Conservation (phyloP, 1,284 basidiomycete species). For the Naganishia cerealis region DNA sequence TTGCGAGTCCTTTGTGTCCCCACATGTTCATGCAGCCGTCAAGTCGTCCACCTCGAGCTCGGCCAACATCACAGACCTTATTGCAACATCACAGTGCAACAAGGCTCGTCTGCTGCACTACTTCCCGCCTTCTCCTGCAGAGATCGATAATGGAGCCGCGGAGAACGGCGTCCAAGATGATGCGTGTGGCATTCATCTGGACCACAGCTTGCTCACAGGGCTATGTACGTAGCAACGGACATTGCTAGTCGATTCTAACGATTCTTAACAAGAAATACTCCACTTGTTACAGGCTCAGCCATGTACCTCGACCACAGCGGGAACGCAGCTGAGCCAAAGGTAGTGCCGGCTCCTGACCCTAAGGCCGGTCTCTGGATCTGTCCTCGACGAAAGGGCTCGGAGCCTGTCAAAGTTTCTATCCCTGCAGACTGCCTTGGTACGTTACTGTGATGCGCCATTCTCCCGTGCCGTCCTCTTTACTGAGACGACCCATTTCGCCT, state of each 20-base stretch:
- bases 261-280: background rate
- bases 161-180: constrained; percentile 63
- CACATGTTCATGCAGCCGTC: constrained; percentile 10
- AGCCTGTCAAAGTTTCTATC: constrained; percentile 75
- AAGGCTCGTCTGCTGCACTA: constrained; percentile 84
- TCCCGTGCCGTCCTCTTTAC: background rate
- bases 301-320: constrained; percentile 66
- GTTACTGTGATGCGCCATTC: constrained; percentile 7
- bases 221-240: constrained; percentile 60
- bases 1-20: constrained; percentile 72
- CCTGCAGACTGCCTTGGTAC: constrained; percentile 59
- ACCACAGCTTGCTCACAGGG: constrained; percentile 84
- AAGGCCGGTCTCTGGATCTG: constrained; percentile 84
- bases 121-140: constrained; percentile 62
- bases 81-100: constrained; percentile 48
- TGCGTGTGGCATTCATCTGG: constrained; percentile 62
- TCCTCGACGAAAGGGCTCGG: constrained; percentile 64
- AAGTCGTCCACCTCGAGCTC: background rate
- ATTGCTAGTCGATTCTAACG: too few relatives aligned
- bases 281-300: constrained; percentile 57
- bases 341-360: constrained; percentile 68
- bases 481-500: background rate
- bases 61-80: constrained; percentile 58
- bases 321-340: constrained; percentile 50
- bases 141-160: constrained; percentile 14